Conservation (phyloP, 495 filamentous ascomycete genomes). For the Aspergillus incahuasiensis region DNA sequence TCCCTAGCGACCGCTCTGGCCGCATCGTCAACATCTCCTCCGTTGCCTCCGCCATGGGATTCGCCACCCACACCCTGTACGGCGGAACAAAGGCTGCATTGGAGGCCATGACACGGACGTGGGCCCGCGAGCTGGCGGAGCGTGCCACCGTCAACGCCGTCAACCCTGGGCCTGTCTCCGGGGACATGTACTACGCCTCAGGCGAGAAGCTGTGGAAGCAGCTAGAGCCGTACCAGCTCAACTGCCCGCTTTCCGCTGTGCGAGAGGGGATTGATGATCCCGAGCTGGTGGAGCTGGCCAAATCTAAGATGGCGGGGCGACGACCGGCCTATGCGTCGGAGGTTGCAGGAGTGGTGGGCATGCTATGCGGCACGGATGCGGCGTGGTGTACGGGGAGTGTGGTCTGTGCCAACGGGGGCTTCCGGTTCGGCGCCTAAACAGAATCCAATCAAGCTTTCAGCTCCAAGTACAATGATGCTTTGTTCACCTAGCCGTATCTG, state of each 20-base stretch:
- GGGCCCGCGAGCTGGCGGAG: conserved; percentile 76
- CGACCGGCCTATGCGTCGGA: conserved; percentile 67
- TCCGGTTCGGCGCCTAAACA: too few species aligned
- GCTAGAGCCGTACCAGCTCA: conserved; percentile 57
- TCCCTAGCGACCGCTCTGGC: conserved; percentile 69
- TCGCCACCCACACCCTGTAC: conserved; percentile 69
- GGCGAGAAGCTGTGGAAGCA: conserved; percentile 50
- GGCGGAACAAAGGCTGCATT: conserved; percentile 86
- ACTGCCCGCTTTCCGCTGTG: conserved; percentile 66
- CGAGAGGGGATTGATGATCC: conserved; percentile 49
- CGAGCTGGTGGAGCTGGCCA: conserved; percentile 50
- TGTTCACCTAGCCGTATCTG: too few species aligned
- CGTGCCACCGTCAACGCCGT: conserved; percentile 78
- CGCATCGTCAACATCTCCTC: conserved; percentile 76
- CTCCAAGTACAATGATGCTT: too few species aligned
- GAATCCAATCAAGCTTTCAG: too few species aligned
- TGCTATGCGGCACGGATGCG: conserved; percentile 70
- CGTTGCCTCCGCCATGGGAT: conserved; percentile 65
- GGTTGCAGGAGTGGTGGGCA: conserved; percentile 79
- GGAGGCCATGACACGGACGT: conserved; percentile 89
- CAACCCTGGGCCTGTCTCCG: conserved; percentile 83
- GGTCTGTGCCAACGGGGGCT: conserved; percentile 82
- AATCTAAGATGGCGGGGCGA: conserved; percentile 60
- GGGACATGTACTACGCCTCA: conserved; percentile 65
- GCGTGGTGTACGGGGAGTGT: conserved; percentile 82